Percentiles rank a stretch among this genome's conserved stretches.
Evolutionary conservation across 176 grass and related monocot genomes (phyloP).

Genomic region (Musa troglodytarum): DNA sequence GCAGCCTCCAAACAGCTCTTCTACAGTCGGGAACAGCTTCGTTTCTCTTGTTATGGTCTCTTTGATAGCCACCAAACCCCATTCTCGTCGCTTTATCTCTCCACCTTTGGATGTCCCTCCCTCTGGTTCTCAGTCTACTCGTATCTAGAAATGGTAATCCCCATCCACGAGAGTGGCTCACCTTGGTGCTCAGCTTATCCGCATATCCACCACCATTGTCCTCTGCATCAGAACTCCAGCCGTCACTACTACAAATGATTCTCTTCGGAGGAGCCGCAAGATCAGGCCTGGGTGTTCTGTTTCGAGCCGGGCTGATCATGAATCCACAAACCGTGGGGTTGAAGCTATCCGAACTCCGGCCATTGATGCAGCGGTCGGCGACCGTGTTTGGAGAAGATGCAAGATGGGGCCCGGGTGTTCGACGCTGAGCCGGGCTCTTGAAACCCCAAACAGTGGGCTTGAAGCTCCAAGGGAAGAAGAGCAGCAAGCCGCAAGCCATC

Average conservation of each 20-base stretch:
- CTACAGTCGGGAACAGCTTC: conserved; percentile 11
- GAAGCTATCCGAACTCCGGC: conserved; percentile 11
- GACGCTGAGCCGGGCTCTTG: conserved; percentile 19
- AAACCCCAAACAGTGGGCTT: conserved; percentile 51
- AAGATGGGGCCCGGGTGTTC: conserved; percentile 8
- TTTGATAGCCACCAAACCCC: neutral
- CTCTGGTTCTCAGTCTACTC: conserved; percentile 41
- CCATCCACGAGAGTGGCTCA: conserved; percentile 31
- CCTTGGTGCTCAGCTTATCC: conserved; percentile 38
- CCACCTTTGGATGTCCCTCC: conserved; percentile 24
- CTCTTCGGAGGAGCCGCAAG: neutral
- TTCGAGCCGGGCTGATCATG: neutral
- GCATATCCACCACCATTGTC: conserved; percentile 13
- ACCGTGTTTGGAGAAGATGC: conserved; percentile 5
- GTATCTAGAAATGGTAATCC: conserved; percentile 53
- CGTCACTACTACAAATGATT: neutral
- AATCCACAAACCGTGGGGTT: neutral
- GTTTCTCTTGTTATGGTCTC: conserved; percentile 16
- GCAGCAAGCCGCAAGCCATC: conserved; percentile 66
- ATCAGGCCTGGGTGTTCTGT: neutral
- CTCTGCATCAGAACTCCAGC: neutral
- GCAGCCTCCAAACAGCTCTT: conserved; percentile 22
- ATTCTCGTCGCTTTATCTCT: neutral
- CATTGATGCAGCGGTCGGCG: conserved; percentile 21
- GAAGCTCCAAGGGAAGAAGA: conserved; percentile 80